Evolutionary conservation across 345 rosid genomes (phyloP).

Genomic region (Gossypium longicalyx): DNA sequence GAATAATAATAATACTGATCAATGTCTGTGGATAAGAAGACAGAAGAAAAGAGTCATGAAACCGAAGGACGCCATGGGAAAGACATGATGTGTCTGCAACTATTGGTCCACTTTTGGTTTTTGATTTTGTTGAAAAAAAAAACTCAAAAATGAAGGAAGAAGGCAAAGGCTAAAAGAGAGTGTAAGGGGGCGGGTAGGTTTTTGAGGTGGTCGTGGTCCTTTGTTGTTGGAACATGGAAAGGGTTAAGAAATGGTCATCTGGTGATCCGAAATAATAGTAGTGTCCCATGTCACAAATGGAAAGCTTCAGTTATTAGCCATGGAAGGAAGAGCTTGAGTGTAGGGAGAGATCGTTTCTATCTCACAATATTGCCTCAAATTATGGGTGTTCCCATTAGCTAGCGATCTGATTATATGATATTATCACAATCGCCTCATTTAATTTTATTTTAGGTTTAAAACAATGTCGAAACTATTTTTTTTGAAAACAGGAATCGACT

Average conservation of each 20-base stretch:
- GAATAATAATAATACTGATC: background rate
- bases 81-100: background rate
- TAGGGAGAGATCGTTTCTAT: background rate
- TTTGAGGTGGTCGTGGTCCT: background rate
- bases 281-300: background rate
- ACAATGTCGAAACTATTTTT: too few relatives aligned
- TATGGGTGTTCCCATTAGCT: too few relatives aligned
- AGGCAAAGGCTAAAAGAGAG: background rate
- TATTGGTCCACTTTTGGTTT: background rate
- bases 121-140: background rate
- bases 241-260: background rate
- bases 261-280: background rate
- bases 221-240: background rate
- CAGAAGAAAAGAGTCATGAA: background rate
- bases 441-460: too few relatives aligned
- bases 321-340: background rate
- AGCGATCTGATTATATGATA: too few relatives aligned
- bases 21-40: background rate
- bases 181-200: background rate
- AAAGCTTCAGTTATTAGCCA: background rate
- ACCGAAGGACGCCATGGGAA: background rate
- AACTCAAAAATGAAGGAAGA: background rate
- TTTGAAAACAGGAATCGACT: too few relatives aligned
- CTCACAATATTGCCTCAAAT: too few relatives aligned
- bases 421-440: too few relatives aligned